Base-by-base conservation (phyloP, 805 yeast genomes). In the Spathaspora girioi region DNA sequence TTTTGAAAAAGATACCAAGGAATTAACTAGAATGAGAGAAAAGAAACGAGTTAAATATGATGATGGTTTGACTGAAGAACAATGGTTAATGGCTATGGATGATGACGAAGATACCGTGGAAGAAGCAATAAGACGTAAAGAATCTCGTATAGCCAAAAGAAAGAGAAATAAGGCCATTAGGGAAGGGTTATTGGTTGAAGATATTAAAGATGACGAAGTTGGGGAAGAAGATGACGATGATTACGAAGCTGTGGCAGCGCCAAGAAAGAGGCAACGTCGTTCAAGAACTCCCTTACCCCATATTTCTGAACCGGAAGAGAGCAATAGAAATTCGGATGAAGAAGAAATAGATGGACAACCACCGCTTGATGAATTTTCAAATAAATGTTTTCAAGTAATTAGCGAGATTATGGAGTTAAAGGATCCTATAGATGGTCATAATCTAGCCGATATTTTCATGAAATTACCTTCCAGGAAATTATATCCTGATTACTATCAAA, bases 21-120 rank as follows among this genome's bases (percentile, higher is more conserved):
- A 78, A 38, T 69, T 76, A 14, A 78, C 65, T 14, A 89, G 84
- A 38, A 80, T 85, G 45, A 82, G 98, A 64, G 92, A 87, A 59
- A 86, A 96, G 51, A 89, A 89, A 68, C 69, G 80, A 7, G 81
- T 84, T n/a, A 86, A 86, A 58, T 86, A 86, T 61, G 98, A 94
- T 65, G 97, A 92, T 58, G 85, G 86, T 23, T 70, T 92, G 59
- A 86, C 96, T 6, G 99, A 94, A 65, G 97, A 89, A 61, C 97
- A 93, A 67, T 94, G 97, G 96, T 67, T 86, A 48, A 82, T 82
- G 65, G 89, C 89, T 1, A 80, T 87, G 77, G 94, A 87, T 65
- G 82, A 82, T 51, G 94, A 86, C 51, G 78, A 83, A 19, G 87
- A 80, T 55, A 68, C 80, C 1, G 81, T 81, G 23, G 87, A 82